phyloP scores from a whole-genome alignment of 306 rosid genomes.

The Begonia loranthoides region DNA sequence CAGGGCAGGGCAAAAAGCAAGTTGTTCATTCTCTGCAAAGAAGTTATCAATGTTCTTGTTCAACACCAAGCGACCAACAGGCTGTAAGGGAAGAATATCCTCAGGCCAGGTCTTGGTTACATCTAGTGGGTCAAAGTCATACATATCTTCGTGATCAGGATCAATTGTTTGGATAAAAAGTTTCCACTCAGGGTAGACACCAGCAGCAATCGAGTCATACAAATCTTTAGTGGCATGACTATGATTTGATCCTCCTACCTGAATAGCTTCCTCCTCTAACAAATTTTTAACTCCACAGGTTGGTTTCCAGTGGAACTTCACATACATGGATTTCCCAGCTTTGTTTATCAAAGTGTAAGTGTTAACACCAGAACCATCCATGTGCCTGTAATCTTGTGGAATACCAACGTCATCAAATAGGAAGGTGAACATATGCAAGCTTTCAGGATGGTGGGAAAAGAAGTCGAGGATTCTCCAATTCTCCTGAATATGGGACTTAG shows the following conservation, averaged over 20 bases:
- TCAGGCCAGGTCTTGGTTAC: conserved; percentile 96
- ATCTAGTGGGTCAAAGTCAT: conserved; percentile 92
- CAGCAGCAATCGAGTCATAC: conserved; percentile 83
- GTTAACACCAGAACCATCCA: conserved; percentile 91
- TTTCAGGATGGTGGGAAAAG: conserved; percentile 91
- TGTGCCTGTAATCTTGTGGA: conserved; percentile 91
- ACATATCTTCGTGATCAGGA: conserved; percentile 73
- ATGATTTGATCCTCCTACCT: conserved; percentile 86
- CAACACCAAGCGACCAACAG: conserved; percentile 88
- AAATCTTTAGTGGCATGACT: conserved; percentile 96
- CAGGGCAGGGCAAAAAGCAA: conserved; percentile 77
- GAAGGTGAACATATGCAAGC: conserved; percentile 76
- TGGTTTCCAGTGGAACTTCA: conserved; percentile 87
- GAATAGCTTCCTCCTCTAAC: conserved; percentile 74
- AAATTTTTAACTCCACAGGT: conserved; percentile 67
- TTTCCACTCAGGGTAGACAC: conserved; percentile 98
- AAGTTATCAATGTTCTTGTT: conserved; percentile 87
- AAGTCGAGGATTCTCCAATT: conserved; percentile 80
- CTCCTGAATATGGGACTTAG: conserved; percentile 91
- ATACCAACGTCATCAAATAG: conserved; percentile 74
- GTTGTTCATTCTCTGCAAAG: conserved; percentile 94
- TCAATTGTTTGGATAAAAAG: conserved; percentile 81
- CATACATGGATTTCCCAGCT: conserved; percentile 67
- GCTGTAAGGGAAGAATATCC: conserved; percentile 88
- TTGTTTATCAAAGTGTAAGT: conserved; percentile 69